Base-by-base conservation (phyloP, 306 rosid genomes). In the Sicyos edulis region DNA sequence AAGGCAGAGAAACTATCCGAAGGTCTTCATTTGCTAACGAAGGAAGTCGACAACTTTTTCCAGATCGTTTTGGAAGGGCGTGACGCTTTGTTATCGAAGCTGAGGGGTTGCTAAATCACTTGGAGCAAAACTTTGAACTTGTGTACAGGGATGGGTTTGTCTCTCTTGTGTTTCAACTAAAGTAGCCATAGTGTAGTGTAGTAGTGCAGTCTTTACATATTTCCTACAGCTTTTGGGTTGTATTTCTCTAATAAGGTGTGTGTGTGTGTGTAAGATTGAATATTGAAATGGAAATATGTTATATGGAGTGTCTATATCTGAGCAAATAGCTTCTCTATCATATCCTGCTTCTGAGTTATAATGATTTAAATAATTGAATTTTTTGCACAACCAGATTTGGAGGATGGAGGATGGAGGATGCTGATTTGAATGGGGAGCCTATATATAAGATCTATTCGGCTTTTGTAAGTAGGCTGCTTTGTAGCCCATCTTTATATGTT, bases 31-130 rank as follows among this genome's bases (percentile, higher is more conserved):
- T 81, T 80, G 79, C 88, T 89, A 34, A 80, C 95, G 0, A 83
- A 87, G 83, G 90, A 80, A 77, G 95, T 92, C 10, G 89, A 92
- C 76, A 75, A 81, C 2, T 89, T 89, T 74, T 92, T 92, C 76
- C 78, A 83, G 9, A 80, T 80, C 49, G 83, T 92, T 56, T 32
- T 92, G 79, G 55, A 45, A 1, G 88, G 97, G 8, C 96, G 97
- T 0, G 95, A 92, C 19, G 76, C 90, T 1, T 77, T 89, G 82
- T 82, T 92, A 4, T 80, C 82, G 1, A 81, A 79, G 65, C 19
- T 88, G 54, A 87, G 95, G 78, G 81, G 83, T 1, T 80, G 79
- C 53, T 86, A 75, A 75, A 69, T 74, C 56, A 71, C 61, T 44
- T 75, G 87, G 76, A 52, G 72, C 56, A 45, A 7, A 67, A 47